Evolutionary conservation across 306 rosid genomes (phyloP).

Genomic region (Castanea mollissima): DNA sequence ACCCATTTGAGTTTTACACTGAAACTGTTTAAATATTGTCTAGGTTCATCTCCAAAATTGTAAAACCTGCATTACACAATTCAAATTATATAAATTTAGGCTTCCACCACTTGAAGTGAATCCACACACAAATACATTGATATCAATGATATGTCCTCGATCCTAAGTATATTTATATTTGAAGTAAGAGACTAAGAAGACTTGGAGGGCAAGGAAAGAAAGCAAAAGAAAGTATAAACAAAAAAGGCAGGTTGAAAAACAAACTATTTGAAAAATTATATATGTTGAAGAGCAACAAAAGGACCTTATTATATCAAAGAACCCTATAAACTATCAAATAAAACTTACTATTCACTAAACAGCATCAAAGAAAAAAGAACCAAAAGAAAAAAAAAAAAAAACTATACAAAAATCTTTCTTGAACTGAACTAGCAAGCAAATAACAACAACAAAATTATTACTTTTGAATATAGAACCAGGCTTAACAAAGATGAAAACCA

Average conservation of each 20-base stretch:
- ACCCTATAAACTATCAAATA: too few relatives aligned
- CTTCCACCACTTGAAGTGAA: neutral
- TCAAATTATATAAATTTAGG: neutral
- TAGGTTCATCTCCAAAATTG: neutral
- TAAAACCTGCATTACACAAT: slow-evolving; percentile 24
- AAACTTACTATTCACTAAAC: too few relatives aligned
- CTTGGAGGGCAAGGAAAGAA: slow-evolving; percentile 41
- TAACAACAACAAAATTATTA: too few relatives aligned
- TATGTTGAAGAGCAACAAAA: neutral
- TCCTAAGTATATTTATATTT: neutral
- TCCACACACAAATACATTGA: neutral
- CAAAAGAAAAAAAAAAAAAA: rapidly evolving
- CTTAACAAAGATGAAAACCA: too few relatives aligned
- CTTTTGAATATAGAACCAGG: too few relatives aligned
- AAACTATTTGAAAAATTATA: neutral
- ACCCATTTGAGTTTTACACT: slow-evolving; percentile 34
- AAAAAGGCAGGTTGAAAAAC: neutral
- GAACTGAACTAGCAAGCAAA: too few relatives aligned
- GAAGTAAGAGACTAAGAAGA: neutral
- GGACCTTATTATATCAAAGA: too few relatives aligned
- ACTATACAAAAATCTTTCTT: too few relatives aligned
- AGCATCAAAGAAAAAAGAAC: too few relatives aligned
- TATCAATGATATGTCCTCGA: neutral
- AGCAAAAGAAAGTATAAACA: neutral
- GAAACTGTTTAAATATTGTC: neutral